Evolutionary conservation across 2,329 filamentous ascomycete species (phyloP).

Genomic region (Gaeumannomyces sp.): DNA sequence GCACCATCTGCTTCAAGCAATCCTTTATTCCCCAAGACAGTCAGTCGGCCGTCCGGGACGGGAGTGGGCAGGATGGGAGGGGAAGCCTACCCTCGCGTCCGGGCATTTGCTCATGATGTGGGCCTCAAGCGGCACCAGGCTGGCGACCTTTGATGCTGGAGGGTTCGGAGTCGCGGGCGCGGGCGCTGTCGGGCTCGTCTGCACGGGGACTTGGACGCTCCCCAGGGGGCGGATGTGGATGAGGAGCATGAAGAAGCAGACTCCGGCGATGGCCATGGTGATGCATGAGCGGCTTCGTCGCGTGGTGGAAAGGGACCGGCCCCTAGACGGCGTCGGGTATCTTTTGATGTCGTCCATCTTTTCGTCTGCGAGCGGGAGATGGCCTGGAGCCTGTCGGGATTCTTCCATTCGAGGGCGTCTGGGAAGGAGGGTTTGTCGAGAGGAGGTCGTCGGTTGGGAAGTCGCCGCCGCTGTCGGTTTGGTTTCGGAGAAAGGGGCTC

Average conservation of each 20-base stretch:
- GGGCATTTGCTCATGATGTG: slow-evolving; percentile 98
- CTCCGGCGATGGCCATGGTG: slow-evolving; percentile 12
- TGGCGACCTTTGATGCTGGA: slow-evolving; percentile 3
- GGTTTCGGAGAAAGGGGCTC: no score
- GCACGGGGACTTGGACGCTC: slow-evolving; percentile 6
- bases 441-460: not conserved
- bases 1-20: slow-evolving; percentile 72
- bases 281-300: slow-evolving; percentile 11
- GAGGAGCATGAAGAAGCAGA: slow-evolving; percentile 13
- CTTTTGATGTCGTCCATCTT: slow-evolving; percentile 16
- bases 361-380: not conserved
- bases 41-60: not conserved
- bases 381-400: not conserved
- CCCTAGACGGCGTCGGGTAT: slow-evolving; percentile 7
- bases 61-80: not conserved
- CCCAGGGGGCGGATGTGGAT: slow-evolving; percentile 11
- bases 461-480: no score
- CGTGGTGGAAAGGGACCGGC: slow-evolving; percentile 5
- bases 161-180: not conserved
- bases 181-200: slow-evolving; percentile 10
- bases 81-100: slow-evolving; percentile 58
- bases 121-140: slow-evolving; percentile 72
- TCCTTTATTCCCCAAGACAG: slow-evolving; percentile 37
- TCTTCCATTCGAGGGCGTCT: not conserved
- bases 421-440: not conserved